Conservation (phyloP, 2,329 filamentous ascomycete species). For the Ceratocystis eucalypticola region DNA sequence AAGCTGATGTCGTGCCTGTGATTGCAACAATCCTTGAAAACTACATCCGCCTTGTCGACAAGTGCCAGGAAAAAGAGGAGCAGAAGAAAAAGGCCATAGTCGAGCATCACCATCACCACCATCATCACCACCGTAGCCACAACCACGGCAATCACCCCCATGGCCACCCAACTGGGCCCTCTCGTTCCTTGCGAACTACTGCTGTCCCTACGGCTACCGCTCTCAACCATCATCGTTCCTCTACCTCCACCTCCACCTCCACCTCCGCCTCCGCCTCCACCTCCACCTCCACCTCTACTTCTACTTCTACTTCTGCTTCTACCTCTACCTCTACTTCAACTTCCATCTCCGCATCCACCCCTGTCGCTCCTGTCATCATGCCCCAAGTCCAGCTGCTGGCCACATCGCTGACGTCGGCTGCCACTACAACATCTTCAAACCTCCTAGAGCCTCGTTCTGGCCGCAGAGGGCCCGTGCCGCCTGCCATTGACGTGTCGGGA, state of each 20-base stretch:
- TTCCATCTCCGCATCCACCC: not conserved
- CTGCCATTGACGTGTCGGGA: conserved; percentile 35
- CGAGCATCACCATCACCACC: conserved; percentile 26
- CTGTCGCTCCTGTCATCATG: not conserved
- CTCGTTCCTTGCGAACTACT: conserved; percentile 23
- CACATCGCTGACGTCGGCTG: not conserved
- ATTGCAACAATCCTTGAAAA: conserved; percentile 97
- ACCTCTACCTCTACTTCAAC: not conserved
- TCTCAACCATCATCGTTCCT: not conserved
- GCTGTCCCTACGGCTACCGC: not conserved
- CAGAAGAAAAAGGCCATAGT: conserved; percentile 36
- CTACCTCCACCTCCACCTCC: not conserved
- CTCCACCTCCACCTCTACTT: not conserved
- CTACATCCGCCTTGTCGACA: conserved; percentile 93
- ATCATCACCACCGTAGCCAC: conserved; percentile 9
- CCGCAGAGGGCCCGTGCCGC: conserved; percentile 1
- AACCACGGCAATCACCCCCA: conserved; percentile 28
- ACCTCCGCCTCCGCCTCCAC: too few species aligned
- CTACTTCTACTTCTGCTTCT: not conserved
- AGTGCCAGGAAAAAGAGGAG: conserved; percentile 62
- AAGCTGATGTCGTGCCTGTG: conserved; percentile 97
- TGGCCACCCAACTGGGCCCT: conserved; percentile 33
- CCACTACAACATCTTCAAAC: not conserved
- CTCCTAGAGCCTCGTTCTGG: not conserved
- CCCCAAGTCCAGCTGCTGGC: not conserved